Base-by-base conservation (phyloP, 2,329 filamentous ascomycete genomes). In the Clarireedia sp. region DNA sequence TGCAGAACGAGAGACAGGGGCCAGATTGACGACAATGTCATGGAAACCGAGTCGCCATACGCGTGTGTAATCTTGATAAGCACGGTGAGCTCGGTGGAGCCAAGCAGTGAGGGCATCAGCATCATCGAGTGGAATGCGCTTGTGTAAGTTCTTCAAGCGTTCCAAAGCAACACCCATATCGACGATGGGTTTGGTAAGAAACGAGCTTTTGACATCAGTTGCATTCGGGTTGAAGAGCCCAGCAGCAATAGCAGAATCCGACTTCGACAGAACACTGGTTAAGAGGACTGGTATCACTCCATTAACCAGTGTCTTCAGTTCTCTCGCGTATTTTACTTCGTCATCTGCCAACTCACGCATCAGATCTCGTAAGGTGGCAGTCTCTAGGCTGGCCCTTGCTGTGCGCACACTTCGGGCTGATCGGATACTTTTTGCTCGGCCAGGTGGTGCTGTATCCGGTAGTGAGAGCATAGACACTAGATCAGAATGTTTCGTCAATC, bases 41-140 rank as follows among this genome's bases (percentile, higher is more conserved):
- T 96, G 88, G 70, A 97, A 99, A 0, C 94, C 94, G 48, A 97
- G 78, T 29, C 90, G 81, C 94, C 94, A 99, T 7, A 87, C 85
- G 66, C 83, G 83, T 33, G 97, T 78, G 68, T 97, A 99, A 66
- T 89, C 85, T 58, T 83, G 78, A 68, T 99, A 99, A 9, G 92
- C 80, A 54, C 85, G 83, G 46, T 88, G 82, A 0, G 89, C 85
- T 19, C 81, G 82, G 55, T 90, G 82, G 2, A 91, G 87, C 94
- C 94, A 99, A 41, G 78, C 78, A 9, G 95, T 75, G 51, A 99
- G 78, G 14, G 81, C 79, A 56, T 87, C 80, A 1, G 87, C 74
- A 61, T 94, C 84, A 21, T 84, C 78, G 50, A 87, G 75, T 0
- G 92, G 90, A 16, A 95, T 87, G 53, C 86, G 84, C 66, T 82